Percentiles rank a stretch among this genome's conserved stretches.
Conservation (phyloP, 495 filamentous ascomycete species). For the Poronia punctata region DNA sequence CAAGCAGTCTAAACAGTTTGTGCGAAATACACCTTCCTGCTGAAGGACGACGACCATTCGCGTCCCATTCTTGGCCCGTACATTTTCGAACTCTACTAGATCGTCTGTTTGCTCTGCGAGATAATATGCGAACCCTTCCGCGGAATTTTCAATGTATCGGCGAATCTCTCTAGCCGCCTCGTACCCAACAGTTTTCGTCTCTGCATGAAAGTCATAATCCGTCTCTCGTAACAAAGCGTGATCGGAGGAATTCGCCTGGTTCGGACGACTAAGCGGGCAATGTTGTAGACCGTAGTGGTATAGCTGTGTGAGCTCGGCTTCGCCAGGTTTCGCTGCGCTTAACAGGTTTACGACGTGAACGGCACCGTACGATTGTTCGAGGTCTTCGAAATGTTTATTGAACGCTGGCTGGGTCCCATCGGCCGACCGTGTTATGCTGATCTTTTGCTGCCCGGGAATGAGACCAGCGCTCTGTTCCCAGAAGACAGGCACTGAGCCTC, state of each 20-base stretch:
- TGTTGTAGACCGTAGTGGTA: constrained; percentile 70
- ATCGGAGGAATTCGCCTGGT: constrained; percentile 42
- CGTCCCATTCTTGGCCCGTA: constrained; percentile 23
- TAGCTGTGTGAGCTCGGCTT: constrained; percentile 68
- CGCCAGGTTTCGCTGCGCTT: constrained; percentile 75
- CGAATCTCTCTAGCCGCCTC: constrained; percentile 77
- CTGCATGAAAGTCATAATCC: constrained; percentile 91
- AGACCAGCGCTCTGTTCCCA: constrained; percentile 92
- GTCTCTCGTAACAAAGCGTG: constrained; percentile 68
- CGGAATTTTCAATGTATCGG: constrained; percentile 62
- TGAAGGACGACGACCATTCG: constrained; percentile 68
- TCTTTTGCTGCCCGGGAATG: constrained; percentile 90
- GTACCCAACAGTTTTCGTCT: constrained; percentile 82
- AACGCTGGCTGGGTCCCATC: constrained; percentile 95
- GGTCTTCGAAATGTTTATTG: constrained; percentile 80
- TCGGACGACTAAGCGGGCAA: constrained; percentile 55
- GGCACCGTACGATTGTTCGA: constrained; percentile 79
- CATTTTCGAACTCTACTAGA: constrained; percentile 18
- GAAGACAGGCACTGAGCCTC: constrained; percentile 90
- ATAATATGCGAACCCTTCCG: constrained; percentile 85
- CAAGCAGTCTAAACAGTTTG: constrained; percentile 93
- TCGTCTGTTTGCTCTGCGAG: constrained; percentile 66
- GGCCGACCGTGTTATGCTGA: constrained; percentile 76
- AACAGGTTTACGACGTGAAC: constrained; percentile 89
- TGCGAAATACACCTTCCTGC: constrained; percentile 90